Percentiles rank a stretch among this genome's conserved stretches.
Evolutionary conservation across 1,284 basidiomycete species (phyloP).

Genomic region (Apiotrichum laibachii): DNA sequence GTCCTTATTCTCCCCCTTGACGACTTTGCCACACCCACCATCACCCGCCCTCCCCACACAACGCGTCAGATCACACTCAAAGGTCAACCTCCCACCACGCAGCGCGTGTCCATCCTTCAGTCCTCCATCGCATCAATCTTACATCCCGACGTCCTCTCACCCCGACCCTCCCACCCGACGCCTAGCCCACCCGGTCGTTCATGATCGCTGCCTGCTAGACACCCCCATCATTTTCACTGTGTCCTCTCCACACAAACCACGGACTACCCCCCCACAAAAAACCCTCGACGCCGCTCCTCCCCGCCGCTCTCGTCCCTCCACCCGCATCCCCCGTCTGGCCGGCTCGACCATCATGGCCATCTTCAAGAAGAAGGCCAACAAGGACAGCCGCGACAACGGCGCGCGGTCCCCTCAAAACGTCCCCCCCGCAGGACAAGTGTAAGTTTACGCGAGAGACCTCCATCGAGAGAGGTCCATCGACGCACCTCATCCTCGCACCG

Average conservation of each 20-base stretch:
- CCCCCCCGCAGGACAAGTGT: conserved; percentile 14
- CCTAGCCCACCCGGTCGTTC: not conserved
- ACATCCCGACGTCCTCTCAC: not conserved
- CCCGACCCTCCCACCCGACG: not conserved
- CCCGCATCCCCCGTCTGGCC: not conserved
- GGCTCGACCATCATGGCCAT: conserved; percentile 21
- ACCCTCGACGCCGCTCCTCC: too few relatives aligned
- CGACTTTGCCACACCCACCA: too few relatives aligned
- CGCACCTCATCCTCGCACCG: too few relatives aligned
- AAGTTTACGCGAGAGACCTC: conserved; percentile 2
- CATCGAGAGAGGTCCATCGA: too few relatives aligned
- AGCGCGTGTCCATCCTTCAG: too few relatives aligned
- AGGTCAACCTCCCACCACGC: too few relatives aligned
- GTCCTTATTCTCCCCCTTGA: too few relatives aligned
- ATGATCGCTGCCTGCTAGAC: not conserved
- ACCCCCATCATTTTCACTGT: too few relatives aligned
- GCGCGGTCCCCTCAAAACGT: conserved; percentile 22
- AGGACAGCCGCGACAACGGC: conserved; percentile 19
- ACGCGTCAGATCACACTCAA: too few relatives aligned
- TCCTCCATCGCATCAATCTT: not conserved
- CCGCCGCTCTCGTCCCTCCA: not conserved
- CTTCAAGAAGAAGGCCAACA: conserved; percentile 27
- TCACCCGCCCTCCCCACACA: too few relatives aligned
- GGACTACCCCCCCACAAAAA: too few relatives aligned
- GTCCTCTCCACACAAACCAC: too few relatives aligned